Conservation (phyloP, 2,329 filamentous ascomycete species). For the Celoporthe dispersa region DNA sequence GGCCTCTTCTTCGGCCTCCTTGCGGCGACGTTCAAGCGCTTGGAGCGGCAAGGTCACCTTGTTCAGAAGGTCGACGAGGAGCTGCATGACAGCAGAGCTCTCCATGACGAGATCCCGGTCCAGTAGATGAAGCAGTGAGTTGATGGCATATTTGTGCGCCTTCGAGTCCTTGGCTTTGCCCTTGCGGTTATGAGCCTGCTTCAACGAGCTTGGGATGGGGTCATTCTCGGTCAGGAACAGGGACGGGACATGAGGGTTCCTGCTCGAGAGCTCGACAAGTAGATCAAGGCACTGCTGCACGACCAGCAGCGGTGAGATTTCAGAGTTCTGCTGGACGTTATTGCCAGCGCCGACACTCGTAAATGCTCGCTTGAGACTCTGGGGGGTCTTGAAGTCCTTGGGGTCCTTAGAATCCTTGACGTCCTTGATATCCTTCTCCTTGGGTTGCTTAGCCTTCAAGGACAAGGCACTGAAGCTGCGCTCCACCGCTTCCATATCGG, state of each 20-base stretch:
- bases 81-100: conserved; percentile 95
- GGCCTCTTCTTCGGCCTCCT: conserved; percentile 66
- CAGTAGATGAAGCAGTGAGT: conserved; percentile 83
- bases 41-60: conserved; percentile 87
- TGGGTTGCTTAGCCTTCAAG: conserved; percentile 81
- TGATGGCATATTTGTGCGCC: conserved; percentile 86
- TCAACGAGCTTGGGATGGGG: conserved; percentile 71
- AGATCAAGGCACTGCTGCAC: conserved; percentile 93
- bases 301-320: conserved; percentile 91
- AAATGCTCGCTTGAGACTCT: conserved; percentile 74
- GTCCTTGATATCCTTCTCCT: conserved; percentile 70
- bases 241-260: conserved; percentile 84
- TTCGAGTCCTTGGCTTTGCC: conserved; percentile 86
- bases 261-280: conserved; percentile 79
- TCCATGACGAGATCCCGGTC: conserved; percentile 97
- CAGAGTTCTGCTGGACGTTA: conserved; percentile 67
- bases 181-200: conserved; percentile 77
- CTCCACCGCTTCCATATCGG: conserved; percentile 91
- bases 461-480: conserved; percentile 94
- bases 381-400: conserved; percentile 73
- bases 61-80: conserved; percentile 83
- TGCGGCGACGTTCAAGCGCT: conserved; percentile 80
- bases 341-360: conserved; percentile 58
- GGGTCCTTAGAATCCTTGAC: conserved; percentile 67
- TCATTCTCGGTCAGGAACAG: conserved; percentile 97